phyloP scores from a whole-genome alignment of 148 eudicot species.

The Drosera capensis region DNA sequence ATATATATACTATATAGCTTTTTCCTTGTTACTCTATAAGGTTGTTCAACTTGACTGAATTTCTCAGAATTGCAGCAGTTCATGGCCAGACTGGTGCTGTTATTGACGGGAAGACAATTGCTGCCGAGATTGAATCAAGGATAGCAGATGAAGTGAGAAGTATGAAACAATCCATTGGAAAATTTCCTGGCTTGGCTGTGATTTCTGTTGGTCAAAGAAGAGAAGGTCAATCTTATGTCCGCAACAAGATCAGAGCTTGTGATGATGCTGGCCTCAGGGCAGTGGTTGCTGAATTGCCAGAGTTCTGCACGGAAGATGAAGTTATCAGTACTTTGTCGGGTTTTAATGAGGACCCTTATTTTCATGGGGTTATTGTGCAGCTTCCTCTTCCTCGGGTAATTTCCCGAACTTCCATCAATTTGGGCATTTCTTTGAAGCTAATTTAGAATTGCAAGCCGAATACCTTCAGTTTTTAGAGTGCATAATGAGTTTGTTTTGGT shows the following conservation, averaged over 20 bases:
- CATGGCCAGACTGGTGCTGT: conserved; percentile 31
- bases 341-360: conserved; percentile 38
- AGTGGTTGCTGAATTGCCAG: conserved; percentile 30
- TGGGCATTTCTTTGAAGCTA: neutral
- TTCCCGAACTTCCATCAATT: neutral
- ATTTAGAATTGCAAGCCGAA: no score
- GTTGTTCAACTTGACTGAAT: no score
- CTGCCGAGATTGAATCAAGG: conserved; percentile 37
- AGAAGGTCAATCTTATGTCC: conserved; percentile 61
- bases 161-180: conserved; percentile 47
- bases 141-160: conserved; percentile 46
- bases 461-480: no score
- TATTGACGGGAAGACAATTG: conserved; percentile 65
- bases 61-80: no score
- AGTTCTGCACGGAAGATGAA: conserved; percentile 43
- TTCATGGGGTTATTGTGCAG: conserved; percentile 79
- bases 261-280: conserved; percentile 61
- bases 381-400: conserved; percentile 76
- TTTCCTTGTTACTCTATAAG: no score
- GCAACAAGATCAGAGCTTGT: conserved; percentile 59
- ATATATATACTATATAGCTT: no score
- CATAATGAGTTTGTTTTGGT: no score
- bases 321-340: conserved; percentile 31
- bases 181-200: conserved; percentile 72
- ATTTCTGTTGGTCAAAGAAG: conserved; percentile 56